These are phyloP conservation scores for Boletus semigastroideus DNA, from an alignment of 1,284 basidiomycete species.

Conservation along the genomic window DNA sequence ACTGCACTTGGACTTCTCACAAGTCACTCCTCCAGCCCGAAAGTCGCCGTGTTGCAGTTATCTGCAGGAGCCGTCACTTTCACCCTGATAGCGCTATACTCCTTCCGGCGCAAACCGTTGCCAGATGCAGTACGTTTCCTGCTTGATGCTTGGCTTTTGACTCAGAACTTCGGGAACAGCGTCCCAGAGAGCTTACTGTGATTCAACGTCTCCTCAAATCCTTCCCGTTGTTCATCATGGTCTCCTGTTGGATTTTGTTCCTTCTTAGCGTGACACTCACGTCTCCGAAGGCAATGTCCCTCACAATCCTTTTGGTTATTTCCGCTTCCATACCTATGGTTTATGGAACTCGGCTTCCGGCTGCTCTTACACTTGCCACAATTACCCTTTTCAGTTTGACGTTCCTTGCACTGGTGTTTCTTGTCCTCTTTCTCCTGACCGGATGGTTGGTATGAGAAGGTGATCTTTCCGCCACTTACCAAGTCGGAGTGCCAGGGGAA, in stretches of 20 bases:
- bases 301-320: neutral
- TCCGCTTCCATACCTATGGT: neutral
- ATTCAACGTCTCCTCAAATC: neutral
- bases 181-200: neutral
- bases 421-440: neutral
- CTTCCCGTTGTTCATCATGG: neutral
- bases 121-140: neutral
- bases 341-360: neutral
- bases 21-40: neutral
- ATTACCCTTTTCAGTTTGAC: neutral
- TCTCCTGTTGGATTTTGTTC: neutral
- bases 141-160: neutral
- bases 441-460: neutral
- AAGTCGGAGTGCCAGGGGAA: no score
- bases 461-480: neutral
- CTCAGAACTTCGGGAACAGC: neutral
- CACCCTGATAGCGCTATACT: neutral
- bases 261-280: neutral
- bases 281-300: neutral
- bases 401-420: neutral
- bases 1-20: neutral
- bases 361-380: neutral
- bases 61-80: neutral
- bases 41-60: neutral
- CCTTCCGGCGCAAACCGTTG: neutral